Conservation (phyloP, 805 yeast species). For the Wickerhamomyces sydowiorum region DNA sequence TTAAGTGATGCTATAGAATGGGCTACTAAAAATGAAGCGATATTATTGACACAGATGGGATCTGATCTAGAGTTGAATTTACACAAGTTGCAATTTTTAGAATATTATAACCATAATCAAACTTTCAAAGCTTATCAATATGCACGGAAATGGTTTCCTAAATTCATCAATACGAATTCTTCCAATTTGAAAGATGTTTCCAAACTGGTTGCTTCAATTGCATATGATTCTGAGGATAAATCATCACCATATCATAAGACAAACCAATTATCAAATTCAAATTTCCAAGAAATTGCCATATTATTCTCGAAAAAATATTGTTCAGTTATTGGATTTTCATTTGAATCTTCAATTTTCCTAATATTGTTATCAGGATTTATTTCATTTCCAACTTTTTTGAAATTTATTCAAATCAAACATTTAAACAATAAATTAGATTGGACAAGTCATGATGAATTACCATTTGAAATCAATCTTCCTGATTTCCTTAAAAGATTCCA, state of each 20-base stretch:
- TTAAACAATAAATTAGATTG: constrained; percentile 38
- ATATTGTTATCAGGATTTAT: constrained; percentile 46
- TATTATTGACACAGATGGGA: constrained; percentile 20
- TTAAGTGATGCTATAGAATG: constrained; percentile 44
- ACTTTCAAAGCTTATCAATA: constrained; percentile 34
- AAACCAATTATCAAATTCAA: constrained; percentile 20
- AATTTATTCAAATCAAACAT: constrained; percentile 37
- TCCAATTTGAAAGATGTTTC: constrained; percentile 34
- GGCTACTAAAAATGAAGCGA: constrained; percentile 28
- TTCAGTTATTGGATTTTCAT: constrained; percentile 38
- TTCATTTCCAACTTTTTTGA: constrained; percentile 47
- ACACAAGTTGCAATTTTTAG: constrained; percentile 36
- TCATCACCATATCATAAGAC: constrained; percentile 18
- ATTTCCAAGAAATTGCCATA: constrained; percentile 25
- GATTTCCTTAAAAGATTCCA: constrained; percentile 44
- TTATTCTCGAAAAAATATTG: constrained; percentile 46
- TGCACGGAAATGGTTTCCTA: constrained; percentile 34
- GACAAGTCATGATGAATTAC: constrained; percentile 55
- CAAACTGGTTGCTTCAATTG: constrained; percentile 34
- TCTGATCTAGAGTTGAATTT: constrained; percentile 40
- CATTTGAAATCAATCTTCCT: constrained; percentile 57
- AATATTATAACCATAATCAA: constrained; percentile 22
- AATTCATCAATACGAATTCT: constrained; percentile 31
- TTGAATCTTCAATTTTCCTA: constrained; percentile 47
- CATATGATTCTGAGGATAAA: constrained; percentile 16